Evolutionary conservation across 2,329 filamentous ascomycete species (phyloP), one percentile per base, ranked within the genome.

Genomic region (Aspergillus novofumigatus): DNA sequence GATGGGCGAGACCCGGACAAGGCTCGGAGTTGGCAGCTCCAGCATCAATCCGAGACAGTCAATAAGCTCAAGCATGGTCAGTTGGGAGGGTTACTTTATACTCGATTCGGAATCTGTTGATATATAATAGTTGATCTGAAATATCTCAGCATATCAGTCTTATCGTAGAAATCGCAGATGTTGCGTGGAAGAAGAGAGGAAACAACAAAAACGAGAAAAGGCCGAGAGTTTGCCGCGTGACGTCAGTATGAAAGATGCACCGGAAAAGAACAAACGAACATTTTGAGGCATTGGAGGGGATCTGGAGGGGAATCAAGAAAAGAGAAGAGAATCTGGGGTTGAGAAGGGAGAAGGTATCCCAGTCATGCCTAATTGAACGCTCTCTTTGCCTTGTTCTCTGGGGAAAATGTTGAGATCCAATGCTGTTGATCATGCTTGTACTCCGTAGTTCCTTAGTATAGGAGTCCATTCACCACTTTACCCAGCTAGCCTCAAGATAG

Each of bases 1-100:
- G 63, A 57, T 41, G 49, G 61, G 28, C n/a, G 21, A 45, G 49
- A 57, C 53, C 57, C 57, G 62, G 60, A 49, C 21, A 26, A 57
- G 49, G 21, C 54, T 64, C 62, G 62, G 62, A 48, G 49, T 53
- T 49, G 11, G 41, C 50, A 26, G 2, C 10, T 44, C n/a, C n/a
- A n/a, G 44, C 11, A 38, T 7, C 11, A 26, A 25, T 4, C 8
- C 21, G 4, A 25, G 23, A 47, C 21, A 17, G 21, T 47, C 44
- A 14, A 17, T 11, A 17, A 23, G 21, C 10, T 14, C 21, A 26
- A 25, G 21, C 20, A 44, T 11, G 41, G 21, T 44, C 9, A 21
- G 4, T 44, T 44, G 4, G 41, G 21, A 44, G 41, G 4, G 11
- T 21, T 4, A 11, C 4, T 10, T 17, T 3, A 2, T 38, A n/a